Evolutionary conservation across 2,329 filamentous ascomycete species (phyloP).

Genomic region (Penicillium freii): DNA sequence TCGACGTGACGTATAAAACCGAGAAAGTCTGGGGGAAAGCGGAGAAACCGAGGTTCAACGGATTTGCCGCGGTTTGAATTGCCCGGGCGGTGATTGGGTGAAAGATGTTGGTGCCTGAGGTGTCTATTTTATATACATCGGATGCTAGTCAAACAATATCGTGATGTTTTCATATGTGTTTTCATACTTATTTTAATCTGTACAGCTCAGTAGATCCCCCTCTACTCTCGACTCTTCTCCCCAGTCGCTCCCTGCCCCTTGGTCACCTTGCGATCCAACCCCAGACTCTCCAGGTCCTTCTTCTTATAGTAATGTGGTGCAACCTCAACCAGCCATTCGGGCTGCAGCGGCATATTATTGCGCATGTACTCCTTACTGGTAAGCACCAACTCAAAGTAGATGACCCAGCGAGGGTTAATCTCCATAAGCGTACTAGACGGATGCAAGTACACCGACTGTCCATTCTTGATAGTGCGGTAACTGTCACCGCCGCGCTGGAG

Average conservation of each 20-base stretch:
- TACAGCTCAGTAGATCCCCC: background rate
- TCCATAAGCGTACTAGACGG: constrained; percentile 79
- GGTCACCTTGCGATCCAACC: constrained; percentile 71
- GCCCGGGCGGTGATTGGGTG: constrained; percentile 17
- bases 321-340: constrained; percentile 81
- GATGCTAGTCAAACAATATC: background rate
- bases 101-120: background rate
- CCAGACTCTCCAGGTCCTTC: constrained; percentile 79
- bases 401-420: constrained; percentile 77
- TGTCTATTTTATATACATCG: background rate
- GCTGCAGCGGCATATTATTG: constrained; percentile 77
- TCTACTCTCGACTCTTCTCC: constrained; percentile 38
- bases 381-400: constrained; percentile 83
- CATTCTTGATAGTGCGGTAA: constrained; percentile 90
- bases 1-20: constrained; percentile 20
- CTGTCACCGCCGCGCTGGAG: constrained; percentile 79
- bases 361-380: constrained; percentile 97
- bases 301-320: constrained; percentile 95
- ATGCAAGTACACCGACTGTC: constrained; percentile 86
- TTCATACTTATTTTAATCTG: too few relatives aligned
- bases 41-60: constrained; percentile 22
- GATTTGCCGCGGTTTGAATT: constrained; percentile 18
- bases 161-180: background rate
- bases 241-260: constrained; percentile 53
- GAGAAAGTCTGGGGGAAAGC: constrained; percentile 13